Evolutionary conservation across 352 stramenopile species (phyloP).

Genomic region (Pythium plurisporium): DNA sequence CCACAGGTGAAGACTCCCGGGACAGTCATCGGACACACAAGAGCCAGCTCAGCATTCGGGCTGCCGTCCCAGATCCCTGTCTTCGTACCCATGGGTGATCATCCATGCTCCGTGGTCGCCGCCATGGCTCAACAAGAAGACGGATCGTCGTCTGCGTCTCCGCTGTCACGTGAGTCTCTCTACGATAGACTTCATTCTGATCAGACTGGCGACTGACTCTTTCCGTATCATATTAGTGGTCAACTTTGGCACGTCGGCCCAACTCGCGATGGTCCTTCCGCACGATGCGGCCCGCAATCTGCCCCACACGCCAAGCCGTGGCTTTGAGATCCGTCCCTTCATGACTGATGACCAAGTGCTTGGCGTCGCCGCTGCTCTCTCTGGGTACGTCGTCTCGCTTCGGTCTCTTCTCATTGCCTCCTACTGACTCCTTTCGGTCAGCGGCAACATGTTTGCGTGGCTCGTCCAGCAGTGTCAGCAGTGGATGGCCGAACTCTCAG

Average conservation of each 20-base stretch:
- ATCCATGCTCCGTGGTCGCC: slow-evolving; percentile 67
- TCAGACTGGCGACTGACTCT: neutral
- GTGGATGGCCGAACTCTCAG: slow-evolving; percentile 42
- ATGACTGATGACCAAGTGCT: slow-evolving; percentile 48
- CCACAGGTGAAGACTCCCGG: slow-evolving; percentile 51
- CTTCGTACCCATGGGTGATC: slow-evolving; percentile 70
- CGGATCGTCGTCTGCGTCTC: neutral
- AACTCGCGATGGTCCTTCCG: slow-evolving; percentile 65
- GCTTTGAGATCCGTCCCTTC: slow-evolving; percentile 77
- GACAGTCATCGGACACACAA: slow-evolving; percentile 38
- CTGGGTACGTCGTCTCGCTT: slow-evolving; percentile 37
- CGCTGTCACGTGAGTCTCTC: neutral
- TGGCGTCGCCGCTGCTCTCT: slow-evolving; percentile 69
- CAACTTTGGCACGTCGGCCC: slow-evolving; percentile 79
- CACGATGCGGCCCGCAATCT: slow-evolving; percentile 9
- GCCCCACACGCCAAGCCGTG: slow-evolving; percentile 5
- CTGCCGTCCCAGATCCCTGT: slow-evolving; percentile 37
- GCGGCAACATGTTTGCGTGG: slow-evolving; percentile 68
- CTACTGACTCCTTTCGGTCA: slow-evolving; percentile 14
- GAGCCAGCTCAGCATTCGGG: slow-evolving; percentile 8
- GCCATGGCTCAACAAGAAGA: slow-evolving; percentile 22
- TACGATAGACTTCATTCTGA: neutral
- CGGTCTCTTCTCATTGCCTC: neutral
- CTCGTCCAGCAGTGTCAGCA: slow-evolving; percentile 53
- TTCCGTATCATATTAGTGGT: slow-evolving; percentile 37